Evolutionary conservation across 2,329 filamentous ascomycete genomes (phyloP), one percentile per base, ranked within the genome.

Genomic region (Clonostachys solani): DNA sequence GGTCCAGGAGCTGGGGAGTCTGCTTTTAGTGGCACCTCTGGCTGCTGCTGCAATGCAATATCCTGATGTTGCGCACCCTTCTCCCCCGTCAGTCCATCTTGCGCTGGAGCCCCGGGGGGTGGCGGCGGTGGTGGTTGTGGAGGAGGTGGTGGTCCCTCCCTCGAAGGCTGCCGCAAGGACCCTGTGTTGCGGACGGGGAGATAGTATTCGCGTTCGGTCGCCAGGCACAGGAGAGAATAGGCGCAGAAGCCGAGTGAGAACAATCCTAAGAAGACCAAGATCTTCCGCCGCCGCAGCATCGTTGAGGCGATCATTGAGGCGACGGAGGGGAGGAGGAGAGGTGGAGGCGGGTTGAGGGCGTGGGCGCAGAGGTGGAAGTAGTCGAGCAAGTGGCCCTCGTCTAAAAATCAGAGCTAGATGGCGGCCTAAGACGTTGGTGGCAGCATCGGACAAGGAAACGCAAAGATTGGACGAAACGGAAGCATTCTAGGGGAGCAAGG

Each of bases 241-340:
- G 53, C 50, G 51, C 66, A 73, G 43, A 74, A 52, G 47, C 63
- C 53, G 50, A 73, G 52, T 55, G 72, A 65, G 48, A 66, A 54
- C 48, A 71, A 42, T 29, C 60, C 60, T 50, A 59, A 59, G 42
- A 63, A 49, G 17, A 66, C 51, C 47, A 69, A 48, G 50, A 66
- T 48, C 49, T 72, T 67, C 48, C 71, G 68, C 53, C 66, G 67
- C 51, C 68, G 67, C 62, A 68, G 65, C 44, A 49, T 60, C 48
- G 53, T 52, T 45, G 45, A 34, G 15, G 36, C 15, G 17, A 38
- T 7, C 36, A 38, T 38, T n/a, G 15, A 38, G 36, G 36, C 17
- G 23, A 29, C 23, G 23, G 23, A 29, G 23, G 23, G 23, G 23
- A 29, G 18, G 18, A 19, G 8, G 23, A 38, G 36, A 38, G 15